Conservation (phyloP, 768 basidiomycete species). For the Favolaschia claudopus region DNA sequence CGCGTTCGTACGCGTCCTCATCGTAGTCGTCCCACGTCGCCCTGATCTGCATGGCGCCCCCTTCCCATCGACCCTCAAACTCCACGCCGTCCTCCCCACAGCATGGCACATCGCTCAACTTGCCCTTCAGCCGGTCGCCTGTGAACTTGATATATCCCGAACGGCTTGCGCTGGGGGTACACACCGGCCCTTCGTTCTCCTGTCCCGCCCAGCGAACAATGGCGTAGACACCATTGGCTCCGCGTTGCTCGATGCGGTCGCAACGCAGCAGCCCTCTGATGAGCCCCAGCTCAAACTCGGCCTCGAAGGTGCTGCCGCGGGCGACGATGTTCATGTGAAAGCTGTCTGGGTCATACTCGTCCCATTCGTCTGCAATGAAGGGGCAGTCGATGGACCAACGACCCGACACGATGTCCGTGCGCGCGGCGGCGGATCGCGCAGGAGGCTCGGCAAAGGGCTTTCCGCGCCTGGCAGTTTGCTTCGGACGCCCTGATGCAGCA, state of each 20-base stretch:
- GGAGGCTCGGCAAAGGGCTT: conserved; percentile 4
- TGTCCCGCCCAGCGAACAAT: conserved; percentile 19
- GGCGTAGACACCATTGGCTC: conserved; percentile 18
- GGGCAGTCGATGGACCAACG: conserved; percentile 18
- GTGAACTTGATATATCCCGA: conserved; percentile 26
- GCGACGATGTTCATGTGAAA: conserved; percentile 17
- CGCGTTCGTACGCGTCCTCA: conserved; percentile 24
- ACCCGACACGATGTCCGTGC: conserved; percentile 14
- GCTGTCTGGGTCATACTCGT: not conserved
- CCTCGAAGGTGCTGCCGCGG: conserved; percentile 17
- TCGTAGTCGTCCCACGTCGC: conserved; percentile 19
- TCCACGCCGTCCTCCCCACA: conserved; percentile 15
- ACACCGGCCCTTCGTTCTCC: conserved; percentile 18
- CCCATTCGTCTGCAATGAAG: conserved; percentile 16
- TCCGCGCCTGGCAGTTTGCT: conserved; percentile 20
- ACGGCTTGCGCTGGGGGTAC: not conserved
- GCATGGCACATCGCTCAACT: conserved; percentile 14
- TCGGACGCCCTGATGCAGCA: not conserved
- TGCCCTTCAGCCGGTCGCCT: conserved; percentile 15
- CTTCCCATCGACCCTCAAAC: conserved; percentile 22
- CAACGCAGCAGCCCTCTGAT: conserved; percentile 17
- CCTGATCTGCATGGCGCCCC: conserved; percentile 4
- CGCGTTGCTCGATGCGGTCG: conserved; percentile 18
- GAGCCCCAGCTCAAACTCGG: conserved; percentile 22
- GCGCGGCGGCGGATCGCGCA: conserved; percentile 2